Base-by-base conservation (phyloP, 768 basidiomycete species). In the Panellus pusillus region DNA sequence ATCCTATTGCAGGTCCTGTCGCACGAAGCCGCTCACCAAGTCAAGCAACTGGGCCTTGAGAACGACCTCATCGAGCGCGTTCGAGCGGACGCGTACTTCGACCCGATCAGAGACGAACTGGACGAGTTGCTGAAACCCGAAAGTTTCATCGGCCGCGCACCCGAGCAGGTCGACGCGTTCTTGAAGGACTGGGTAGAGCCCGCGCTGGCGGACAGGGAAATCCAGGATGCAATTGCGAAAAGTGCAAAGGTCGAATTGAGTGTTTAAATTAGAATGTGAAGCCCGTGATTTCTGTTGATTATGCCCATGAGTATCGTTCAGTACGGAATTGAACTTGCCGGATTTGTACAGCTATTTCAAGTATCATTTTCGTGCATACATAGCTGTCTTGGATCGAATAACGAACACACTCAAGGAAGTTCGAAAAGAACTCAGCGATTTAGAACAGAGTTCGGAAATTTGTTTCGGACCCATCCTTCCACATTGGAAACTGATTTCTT, bases 41-140 rank as follows among this genome's bases (percentile, higher is more conserved):
- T 98, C 59, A 99, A 98, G 73, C 79, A 94, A 52, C 83, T 96
- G 49, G 97, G 97, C 3, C 80, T 91, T 17, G 90, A 93, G 73
- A 98, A 99, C 71, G 96, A 99, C 70, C 78, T 99, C 29, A 94
- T 99, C 65, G 89, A 89, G 46, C 84, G 97, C 44, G 81, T 98
- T 56, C 81, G 81, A 52, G 71, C 71, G 40, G 89, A 95, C 66
- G 58, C 78, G n/a, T 98, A 95, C 77, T 98, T 98, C 68, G 83
- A 87, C 67, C 84, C 89, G 9, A 93, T 98, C 72, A 88, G 87
- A 64, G 76, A 65, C 45, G 81, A 95, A 43, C 77, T 98, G 45
- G 91, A 93, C 38, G 71, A 65, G 35, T 70, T 98, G 61, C 76
- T 99, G 55, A 86, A 98, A 44, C 93, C 97, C 27, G 72, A 72